Conservation (phyloP, 345 rosid genomes). For the Microcos paniculata region DNA sequence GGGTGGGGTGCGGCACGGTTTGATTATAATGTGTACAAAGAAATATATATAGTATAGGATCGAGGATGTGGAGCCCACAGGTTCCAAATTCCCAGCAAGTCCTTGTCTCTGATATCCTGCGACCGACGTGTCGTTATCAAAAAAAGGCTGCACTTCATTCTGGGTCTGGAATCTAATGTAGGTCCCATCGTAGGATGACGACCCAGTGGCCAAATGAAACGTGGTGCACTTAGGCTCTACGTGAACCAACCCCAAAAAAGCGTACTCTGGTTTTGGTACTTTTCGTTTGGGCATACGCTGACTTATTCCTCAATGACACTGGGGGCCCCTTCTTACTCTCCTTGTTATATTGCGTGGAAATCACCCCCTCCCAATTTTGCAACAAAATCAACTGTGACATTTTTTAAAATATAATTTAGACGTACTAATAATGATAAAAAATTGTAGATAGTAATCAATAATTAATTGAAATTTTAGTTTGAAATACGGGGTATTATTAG, state of each 20-base stretch:
- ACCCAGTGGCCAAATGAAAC: not conserved
- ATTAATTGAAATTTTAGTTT: too few relatives aligned
- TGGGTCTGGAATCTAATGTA: constrained; percentile 10
- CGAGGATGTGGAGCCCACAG: not conserved
- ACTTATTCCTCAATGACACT: too few relatives aligned
- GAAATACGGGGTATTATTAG: too few relatives aligned
- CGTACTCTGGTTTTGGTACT: constrained; percentile 23
- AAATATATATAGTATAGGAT: too few relatives aligned
- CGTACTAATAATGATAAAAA: too few relatives aligned
- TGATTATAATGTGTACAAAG: not conserved
- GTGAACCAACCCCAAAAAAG: not conserved
- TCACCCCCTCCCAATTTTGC: not conserved
- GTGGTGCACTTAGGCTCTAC: not conserved
- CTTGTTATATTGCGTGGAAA: constrained; percentile 6
- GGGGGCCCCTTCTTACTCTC: not conserved
- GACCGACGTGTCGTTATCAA: constrained; percentile 38
- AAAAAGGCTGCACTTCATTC: constrained; percentile 31
- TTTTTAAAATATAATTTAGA: too few relatives aligned
- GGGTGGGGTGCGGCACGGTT: not conserved
- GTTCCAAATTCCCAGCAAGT: constrained; percentile 15
- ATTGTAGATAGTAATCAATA: too few relatives aligned
- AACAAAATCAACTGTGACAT: too few relatives aligned
- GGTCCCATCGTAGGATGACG: not conserved
- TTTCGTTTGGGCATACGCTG: not conserved
- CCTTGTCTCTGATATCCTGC: constrained; percentile 29